Percentiles rank a stretch among this genome's conserved stretches.
Conservation (phyloP, 176 grass and related monocot genomes). For the Avena atlantica region DNA sequence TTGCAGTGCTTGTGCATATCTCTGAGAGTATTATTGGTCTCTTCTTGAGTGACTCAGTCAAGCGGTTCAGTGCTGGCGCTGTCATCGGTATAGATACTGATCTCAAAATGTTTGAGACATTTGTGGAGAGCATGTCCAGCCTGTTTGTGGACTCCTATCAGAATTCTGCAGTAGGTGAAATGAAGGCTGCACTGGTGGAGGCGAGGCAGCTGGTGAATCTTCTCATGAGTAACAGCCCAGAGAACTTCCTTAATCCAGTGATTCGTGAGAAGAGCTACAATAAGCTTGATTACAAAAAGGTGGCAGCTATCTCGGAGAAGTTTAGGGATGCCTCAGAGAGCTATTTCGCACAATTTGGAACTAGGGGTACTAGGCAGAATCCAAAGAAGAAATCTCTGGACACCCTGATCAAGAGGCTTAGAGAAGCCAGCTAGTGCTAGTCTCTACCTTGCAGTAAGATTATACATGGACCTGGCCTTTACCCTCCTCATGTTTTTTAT, state of each 20-base stretch:
- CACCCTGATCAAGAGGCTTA: conserved; percentile 90
- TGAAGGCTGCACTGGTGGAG: conserved; percentile 77
- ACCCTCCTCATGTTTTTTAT: conserved; percentile 43
- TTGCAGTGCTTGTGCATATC: conserved; percentile 74
- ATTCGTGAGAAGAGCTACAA: conserved; percentile 91
- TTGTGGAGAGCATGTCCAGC: conserved; percentile 67
- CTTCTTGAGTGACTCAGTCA: conserved; percentile 85
- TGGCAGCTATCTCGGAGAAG: conserved; percentile 81
- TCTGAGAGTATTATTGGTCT: conserved; percentile 80
- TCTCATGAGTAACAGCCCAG: conserved; percentile 90
- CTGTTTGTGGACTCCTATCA: conserved; percentile 69
- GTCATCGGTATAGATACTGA: conserved; percentile 84
- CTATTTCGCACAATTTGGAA: conserved; percentile 84
- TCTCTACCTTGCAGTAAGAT: conserved; percentile 49
- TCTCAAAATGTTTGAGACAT: conserved; percentile 89
- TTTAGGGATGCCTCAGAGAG: conserved; percentile 96
- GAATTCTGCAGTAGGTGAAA: conserved; percentile 61
- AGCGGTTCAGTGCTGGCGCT: conserved; percentile 85
- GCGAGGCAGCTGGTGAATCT: conserved; percentile 90
- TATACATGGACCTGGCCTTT: conserved; percentile 41
- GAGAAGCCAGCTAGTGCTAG: conserved; percentile 78
- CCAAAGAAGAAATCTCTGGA: conserved; percentile 92
- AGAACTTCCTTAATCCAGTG: conserved; percentile 91
- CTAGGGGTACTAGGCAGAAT: conserved; percentile 76
- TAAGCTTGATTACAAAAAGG: conserved; percentile 96